These are phyloP conservation scores for Leccinum huronense DNA, from an alignment of 1,284 basidiomycete species.

Conservation along the genomic window DNA sequence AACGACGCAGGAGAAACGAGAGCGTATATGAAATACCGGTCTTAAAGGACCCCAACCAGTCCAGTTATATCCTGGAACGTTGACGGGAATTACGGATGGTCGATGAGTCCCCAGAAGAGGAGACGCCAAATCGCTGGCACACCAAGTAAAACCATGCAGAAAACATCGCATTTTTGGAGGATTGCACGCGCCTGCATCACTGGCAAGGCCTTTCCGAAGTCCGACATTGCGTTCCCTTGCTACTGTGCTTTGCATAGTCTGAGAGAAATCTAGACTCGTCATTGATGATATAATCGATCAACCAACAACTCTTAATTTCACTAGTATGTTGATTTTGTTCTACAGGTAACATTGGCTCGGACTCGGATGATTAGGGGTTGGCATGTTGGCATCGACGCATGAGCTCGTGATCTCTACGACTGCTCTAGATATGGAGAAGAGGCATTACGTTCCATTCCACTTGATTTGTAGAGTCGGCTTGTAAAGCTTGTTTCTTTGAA, in stretches of 20 bases:
- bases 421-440: conserved; percentile 53
- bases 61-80: conserved; percentile 50
- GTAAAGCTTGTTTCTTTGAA: conserved; percentile 46
- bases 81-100: conserved; percentile 53
- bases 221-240: conserved; percentile 57
- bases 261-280: conserved; percentile 40
- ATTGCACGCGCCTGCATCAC: conserved; percentile 60
- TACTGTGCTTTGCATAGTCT: conserved; percentile 60
- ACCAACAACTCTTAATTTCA: neutral
- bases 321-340: neutral
- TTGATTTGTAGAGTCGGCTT: conserved; percentile 58
- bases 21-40: conserved; percentile 55
- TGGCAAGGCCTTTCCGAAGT: conserved; percentile 45
- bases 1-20: conserved; percentile 42
- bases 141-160: conserved; percentile 36
- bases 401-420: conserved; percentile 49
- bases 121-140: conserved; percentile 17
- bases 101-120: conserved; percentile 56
- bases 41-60: conserved; percentile 12
- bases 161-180: conserved; percentile 68
- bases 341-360: neutral
- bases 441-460: conserved; percentile 39
- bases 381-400: conserved; percentile 41
- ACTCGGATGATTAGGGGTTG: conserved; percentile 38
- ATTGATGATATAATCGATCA: conserved; percentile 49